Conservation (phyloP, 345 rosid genomes). For the Draba incana region DNA sequence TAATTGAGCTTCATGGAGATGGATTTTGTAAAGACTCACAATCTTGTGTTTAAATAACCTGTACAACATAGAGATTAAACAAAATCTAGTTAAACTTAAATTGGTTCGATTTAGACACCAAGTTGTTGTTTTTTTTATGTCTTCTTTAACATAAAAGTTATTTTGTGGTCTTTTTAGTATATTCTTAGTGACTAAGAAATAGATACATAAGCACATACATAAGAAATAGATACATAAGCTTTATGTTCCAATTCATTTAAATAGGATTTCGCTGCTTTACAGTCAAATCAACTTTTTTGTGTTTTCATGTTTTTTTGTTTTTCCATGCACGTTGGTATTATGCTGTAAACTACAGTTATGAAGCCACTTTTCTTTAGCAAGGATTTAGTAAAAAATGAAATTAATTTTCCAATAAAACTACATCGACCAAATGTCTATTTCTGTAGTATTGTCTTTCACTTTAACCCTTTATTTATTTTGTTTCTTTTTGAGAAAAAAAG, state of each 20-base stretch:
- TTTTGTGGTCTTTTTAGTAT: slow-evolving; percentile 32
- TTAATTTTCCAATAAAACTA: not conserved
- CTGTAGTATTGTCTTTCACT: slow-evolving; percentile 18
- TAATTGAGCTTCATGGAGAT: not conserved
- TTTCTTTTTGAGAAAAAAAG: slow-evolving; percentile 35
- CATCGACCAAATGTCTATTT: slow-evolving; percentile 17
- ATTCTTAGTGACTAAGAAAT: slow-evolving; percentile 45
- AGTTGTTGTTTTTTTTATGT: not conserved
- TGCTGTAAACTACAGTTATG: slow-evolving; percentile 22
- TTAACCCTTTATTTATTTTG: slow-evolving; percentile 25
- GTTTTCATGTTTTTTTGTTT: not conserved
- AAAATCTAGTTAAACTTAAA: not conserved
- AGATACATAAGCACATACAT: slow-evolving; percentile 24
- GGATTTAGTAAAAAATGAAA: not conserved
- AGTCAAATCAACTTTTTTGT: slow-evolving; percentile 18
- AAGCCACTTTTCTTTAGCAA: slow-evolving; percentile 7
- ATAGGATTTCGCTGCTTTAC: slow-evolving; percentile 37
- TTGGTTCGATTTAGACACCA: slow-evolving; percentile 10
- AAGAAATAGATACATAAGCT: slow-evolving; percentile 22
- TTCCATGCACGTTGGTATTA: slow-evolving; percentile 41
- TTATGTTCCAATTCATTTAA: slow-evolving; percentile 8
- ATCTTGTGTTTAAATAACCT: not conserved
- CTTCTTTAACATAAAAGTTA: not conserved
- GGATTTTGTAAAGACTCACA: too few relatives aligned
- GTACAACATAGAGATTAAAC: not conserved